Evolutionary conservation across 2,329 filamentous ascomycete species (phyloP), one percentile per base, ranked within the genome.

Genomic region (Pseudocercospora fijiensis): DNA sequence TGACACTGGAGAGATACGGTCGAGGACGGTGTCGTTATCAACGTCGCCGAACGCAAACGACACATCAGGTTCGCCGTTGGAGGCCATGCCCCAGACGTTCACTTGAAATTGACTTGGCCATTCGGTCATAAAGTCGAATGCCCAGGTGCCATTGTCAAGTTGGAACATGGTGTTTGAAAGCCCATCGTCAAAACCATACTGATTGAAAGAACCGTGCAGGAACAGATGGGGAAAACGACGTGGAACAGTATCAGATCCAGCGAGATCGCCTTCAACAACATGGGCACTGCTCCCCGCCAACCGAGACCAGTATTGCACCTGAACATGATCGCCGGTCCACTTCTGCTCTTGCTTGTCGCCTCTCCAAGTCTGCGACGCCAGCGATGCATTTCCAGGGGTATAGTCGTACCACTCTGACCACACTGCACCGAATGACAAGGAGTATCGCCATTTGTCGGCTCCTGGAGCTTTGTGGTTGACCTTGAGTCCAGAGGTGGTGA

Each of bases 41-140:
- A 87, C 81, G 71, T 89, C 87, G 22, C 87, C 87, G 65, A 82
- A 84, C 1, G 87, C 82, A 61, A 79, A 81, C 7, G 82, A 82
- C 64, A 85, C 80, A 73, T 89, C 87, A 0, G 87, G 86, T 68
- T 84, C 76, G 20, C 86, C 85, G 73, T 88, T 82, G 0, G 83
- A 82, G 69, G 88, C 86, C 72, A 88, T 85, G 58, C 87, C 87
- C 87, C 87, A 89, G 4, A 87, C 80, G 67, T 88, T 89, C 63
- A 88, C 76, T 70, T 88, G 86, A 61, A 86, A 82, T 55, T 82
- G 76, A 2, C 83, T 82, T 5, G 87, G 87, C 83, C 85, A 89
- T 71, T 89, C 87, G 3, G 82, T 79, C 81, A 88, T 83, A 64
- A 88, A 85, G 66, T 85, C 80, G 68, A 84, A 85, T 20, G 79